Evolutionary conservation across 2,329 filamentous ascomycete genomes (phyloP).

Genomic region (Aschersonia sp.): DNA sequence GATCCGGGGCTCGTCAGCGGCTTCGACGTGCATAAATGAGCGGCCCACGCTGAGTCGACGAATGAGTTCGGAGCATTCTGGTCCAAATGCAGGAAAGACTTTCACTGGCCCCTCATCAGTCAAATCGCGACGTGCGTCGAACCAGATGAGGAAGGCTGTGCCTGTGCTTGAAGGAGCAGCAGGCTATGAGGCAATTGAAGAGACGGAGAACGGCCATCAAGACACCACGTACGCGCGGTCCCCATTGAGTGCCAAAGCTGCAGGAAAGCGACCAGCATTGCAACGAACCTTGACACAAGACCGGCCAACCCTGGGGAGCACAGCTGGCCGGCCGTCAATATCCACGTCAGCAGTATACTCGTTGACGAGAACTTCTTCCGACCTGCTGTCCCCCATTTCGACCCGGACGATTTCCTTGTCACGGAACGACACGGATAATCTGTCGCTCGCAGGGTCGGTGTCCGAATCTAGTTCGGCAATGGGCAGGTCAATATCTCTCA

Average conservation of each 20-base stretch:
- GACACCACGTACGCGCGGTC: neutral
- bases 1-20: slow-evolving; percentile 11
- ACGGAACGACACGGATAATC: slow-evolving; percentile 2
- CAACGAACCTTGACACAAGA: slow-evolving; percentile 7
- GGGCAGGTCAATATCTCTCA: slow-evolving; percentile 17
- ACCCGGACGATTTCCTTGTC: slow-evolving; percentile 1
- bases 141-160: slow-evolving; percentile 5
- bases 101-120: neutral
- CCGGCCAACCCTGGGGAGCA: slow-evolving; percentile 4
- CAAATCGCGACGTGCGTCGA: slow-evolving; percentile 5
- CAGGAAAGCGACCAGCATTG: slow-evolving; percentile 29
- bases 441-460: slow-evolving; percentile 2
- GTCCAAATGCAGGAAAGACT: neutral
- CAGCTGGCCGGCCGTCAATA: neutral
- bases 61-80: neutral
- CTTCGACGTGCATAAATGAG: slow-evolving; percentile 13
- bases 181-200: neutral
- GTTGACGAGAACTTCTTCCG: slow-evolving; percentile 1
- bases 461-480: slow-evolving; percentile 10
- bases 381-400: slow-evolving; percentile 2
- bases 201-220: slow-evolving; percentile 1
- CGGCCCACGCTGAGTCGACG: neutral
- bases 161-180: neutral
- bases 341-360: slow-evolving; percentile 1
- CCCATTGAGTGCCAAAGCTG: slow-evolving; percentile 27